Conservation (phyloP, 129 eudicot species). For the Helianthus annuus region DNA sequence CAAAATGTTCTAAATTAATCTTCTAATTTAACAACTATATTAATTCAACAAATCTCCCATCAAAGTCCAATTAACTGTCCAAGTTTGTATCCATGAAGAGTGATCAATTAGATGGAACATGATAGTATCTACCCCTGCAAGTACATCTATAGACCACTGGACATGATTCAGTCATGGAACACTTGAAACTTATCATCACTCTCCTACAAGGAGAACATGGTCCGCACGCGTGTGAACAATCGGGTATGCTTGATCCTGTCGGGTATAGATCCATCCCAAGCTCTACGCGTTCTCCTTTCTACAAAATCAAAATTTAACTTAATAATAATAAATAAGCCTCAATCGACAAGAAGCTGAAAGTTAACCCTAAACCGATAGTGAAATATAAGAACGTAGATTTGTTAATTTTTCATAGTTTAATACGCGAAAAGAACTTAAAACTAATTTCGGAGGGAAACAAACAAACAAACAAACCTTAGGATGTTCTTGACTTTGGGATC, state of each 20-base stretch:
- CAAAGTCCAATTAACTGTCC: background rate
- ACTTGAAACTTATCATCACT: constrained; percentile 82
- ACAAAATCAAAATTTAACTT: constrained; percentile 1
- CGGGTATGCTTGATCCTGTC: constrained; percentile 93
- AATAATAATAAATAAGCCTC: background rate
- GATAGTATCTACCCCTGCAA: constrained; percentile 85
- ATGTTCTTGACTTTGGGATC: constrained; percentile 25
- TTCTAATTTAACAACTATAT: constrained; percentile 1
- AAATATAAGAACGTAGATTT: background rate
- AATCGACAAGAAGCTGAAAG: background rate
- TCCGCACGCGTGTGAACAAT: constrained; percentile 92
- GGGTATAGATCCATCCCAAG: constrained; percentile 76
- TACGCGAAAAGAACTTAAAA: too few relatives aligned
- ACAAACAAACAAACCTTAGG: constrained; percentile 36
- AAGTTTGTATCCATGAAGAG: background rate
- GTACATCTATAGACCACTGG: constrained; percentile 84
- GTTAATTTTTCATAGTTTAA: too few relatives aligned
- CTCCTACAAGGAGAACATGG: constrained; percentile 87
- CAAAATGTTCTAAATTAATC: background rate
- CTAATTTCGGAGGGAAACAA: background rate
- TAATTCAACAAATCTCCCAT: constrained; percentile 12
- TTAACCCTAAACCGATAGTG: background rate
- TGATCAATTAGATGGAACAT: constrained; percentile 74
- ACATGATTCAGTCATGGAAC: constrained; percentile 76
- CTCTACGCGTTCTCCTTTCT: constrained; percentile 40